Conservation (phyloP, 176 grass and related monocot species). For the Cymbopogon citratus region DNA sequence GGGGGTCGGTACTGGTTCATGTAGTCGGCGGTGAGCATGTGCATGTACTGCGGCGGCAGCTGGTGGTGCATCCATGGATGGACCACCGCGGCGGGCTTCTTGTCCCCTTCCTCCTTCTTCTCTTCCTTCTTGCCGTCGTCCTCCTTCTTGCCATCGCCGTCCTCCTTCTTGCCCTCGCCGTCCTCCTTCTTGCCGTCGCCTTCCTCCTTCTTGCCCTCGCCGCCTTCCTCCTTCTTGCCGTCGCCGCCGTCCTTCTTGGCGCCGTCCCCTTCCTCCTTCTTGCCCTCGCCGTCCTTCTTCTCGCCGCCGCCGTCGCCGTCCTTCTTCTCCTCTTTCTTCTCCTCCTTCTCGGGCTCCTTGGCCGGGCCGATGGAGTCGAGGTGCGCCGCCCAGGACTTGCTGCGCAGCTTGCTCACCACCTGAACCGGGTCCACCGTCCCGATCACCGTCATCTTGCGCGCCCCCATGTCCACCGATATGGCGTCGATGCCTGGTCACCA, state of each 20-base stretch:
- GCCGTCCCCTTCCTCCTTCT: neutral
- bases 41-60: constrained; percentile 23
- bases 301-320: neutral
- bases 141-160: neutral
- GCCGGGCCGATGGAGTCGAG: constrained; percentile 64
- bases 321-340: constrained; percentile 31
- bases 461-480: constrained; percentile 57
- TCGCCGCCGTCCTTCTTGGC: neutral
- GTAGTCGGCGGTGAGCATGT: constrained; percentile 31
- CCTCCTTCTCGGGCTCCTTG: constrained; percentile 59
- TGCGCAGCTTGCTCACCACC: constrained; percentile 76
- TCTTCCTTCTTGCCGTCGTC: neutral
- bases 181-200: neutral
- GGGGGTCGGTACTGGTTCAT: constrained; percentile 27
- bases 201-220: neutral
- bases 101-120: neutral
- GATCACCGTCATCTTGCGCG: constrained; percentile 76
- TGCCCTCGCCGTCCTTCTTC: neutral
- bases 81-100: neutral
- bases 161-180: neutral
- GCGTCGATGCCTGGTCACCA: constrained; percentile 58
- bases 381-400: constrained; percentile 50
- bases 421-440: constrained; percentile 66
- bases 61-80: neutral
- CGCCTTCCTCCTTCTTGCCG: neutral